These are phyloP conservation scores for Corrigiola litoralis DNA, from an alignment of 179 eudicot species.

Conservation along the genomic window DNA sequence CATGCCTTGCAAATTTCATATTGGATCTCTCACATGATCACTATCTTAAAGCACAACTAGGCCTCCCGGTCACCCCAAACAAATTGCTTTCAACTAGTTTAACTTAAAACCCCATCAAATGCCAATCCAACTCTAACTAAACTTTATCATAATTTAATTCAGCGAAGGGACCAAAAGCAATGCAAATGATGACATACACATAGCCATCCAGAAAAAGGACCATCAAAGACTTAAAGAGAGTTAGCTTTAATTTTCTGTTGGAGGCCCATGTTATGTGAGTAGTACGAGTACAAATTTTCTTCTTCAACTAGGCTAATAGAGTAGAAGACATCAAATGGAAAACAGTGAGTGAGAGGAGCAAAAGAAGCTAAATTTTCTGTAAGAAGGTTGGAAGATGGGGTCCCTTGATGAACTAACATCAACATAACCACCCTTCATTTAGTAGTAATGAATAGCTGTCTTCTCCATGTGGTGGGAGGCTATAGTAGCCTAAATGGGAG, in stretches of 20 bases:
- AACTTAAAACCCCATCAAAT: no score
- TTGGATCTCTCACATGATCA: no score
- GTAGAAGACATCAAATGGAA: neutral
- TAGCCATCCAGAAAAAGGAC: neutral
- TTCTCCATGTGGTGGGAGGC: neutral
- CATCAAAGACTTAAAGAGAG: no score
- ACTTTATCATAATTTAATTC: neutral
- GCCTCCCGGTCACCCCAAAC: no score
- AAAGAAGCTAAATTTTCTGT: neutral
- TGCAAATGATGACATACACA: neutral
- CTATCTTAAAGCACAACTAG: no score
- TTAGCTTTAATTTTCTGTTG: neutral
- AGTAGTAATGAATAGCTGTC: neutral
- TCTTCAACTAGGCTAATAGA: no score
- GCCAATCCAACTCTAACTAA: no score
- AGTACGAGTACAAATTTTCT: no score
- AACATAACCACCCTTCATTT: slow-evolving; percentile 10
- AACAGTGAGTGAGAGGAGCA: neutral
- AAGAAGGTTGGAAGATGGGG: slow-evolving; percentile 8
- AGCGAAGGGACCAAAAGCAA: neutral
- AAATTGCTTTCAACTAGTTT: no score
- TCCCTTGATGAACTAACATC: neutral
- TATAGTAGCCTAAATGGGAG: slow-evolving; percentile 10
- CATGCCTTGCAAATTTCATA: no score
- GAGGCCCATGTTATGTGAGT: neutral